Conservation (phyloP, 2,329 filamentous ascomycete species). For the Thelonectria blattea region DNA sequence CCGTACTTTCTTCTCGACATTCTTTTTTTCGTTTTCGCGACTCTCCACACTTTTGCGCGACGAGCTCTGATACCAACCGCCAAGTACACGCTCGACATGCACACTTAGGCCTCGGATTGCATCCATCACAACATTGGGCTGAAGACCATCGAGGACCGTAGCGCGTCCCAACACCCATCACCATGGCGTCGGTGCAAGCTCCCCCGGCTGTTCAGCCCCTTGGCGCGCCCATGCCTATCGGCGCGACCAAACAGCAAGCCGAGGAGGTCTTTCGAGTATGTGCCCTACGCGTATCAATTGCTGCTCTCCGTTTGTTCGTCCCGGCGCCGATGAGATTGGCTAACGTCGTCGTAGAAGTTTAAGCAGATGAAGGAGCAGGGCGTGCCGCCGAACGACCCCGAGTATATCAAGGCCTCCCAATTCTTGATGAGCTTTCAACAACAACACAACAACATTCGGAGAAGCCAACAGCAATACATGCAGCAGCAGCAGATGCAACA, state of each 20-base stretch:
- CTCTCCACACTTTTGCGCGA: constrained; percentile 34
- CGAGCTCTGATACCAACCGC: constrained; percentile 22
- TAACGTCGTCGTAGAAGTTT: constrained; percentile 69
- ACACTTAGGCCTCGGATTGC: constrained; percentile 37
- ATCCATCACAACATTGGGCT: constrained; percentile 35
- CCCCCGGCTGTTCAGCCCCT: constrained; percentile 72
- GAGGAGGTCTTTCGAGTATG: constrained; percentile 74
- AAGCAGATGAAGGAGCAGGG: constrained; percentile 87
- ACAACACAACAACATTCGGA: constrained; percentile 64
- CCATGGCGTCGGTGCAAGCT: constrained; percentile 82
- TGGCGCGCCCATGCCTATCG: constrained; percentile 66
- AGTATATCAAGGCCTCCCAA: constrained; percentile 82
- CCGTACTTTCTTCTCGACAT: constrained; percentile 35
- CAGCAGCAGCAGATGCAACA: constrained; percentile 54
- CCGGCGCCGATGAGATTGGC: constrained; percentile 14
- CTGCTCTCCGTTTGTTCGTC: not conserved
- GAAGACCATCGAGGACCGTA: constrained; percentile 31
- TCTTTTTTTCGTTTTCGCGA: constrained; percentile 39
- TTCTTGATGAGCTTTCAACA: constrained; percentile 76
- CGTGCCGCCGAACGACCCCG: constrained; percentile 81
- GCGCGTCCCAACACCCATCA: constrained; percentile 45
- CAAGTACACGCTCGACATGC: constrained; percentile 47
- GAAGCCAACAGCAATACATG: constrained; percentile 51
- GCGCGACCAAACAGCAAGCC: constrained; percentile 77
- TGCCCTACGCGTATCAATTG: constrained; percentile 11